Evolutionary conservation across 1,284 basidiomycete genomes (phyloP), one percentile per base, ranked within the genome.

Genomic region (Polyporus tsugae): DNA sequence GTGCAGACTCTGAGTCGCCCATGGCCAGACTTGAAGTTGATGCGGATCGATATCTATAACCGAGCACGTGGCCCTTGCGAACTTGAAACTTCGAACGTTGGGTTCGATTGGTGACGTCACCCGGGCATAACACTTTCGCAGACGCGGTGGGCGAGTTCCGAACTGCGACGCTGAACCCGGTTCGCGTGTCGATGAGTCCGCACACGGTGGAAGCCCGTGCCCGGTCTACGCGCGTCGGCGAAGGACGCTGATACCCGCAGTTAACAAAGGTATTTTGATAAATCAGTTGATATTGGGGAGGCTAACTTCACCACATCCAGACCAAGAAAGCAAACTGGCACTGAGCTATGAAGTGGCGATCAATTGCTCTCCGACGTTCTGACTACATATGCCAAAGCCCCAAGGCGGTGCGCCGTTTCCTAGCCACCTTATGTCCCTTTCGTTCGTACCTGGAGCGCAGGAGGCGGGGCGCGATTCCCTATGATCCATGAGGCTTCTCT

Each of bases 31-130:
- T 33, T 33, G 52, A 7, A 15, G 15, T 33, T 33, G 52, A 7
- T 6, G 5, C 52, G 41, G 70, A 68, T 72, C 70, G 65, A 64
- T 70, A 70, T 70, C 70, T 63, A 13, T 63, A 13, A 22, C 19
- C 42, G 36, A 42, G 46, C 17, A 41, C 70, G 70, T 72, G 70
- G 17, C 52, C 22, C 6, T 22, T 19, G 5, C 62, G 62, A 63
- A 60, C 29, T 33, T 39, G 39, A 13, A 39, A 10, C 39, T n/a
- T n/a, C n/a, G 39, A 39, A 13, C 2, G 46, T 49, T 22, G 46
- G 22, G 46, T 25, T 25, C 39, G 4, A 39, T 39, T 29, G 17
- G 52, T 55, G 52, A 55, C 33, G 29, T 29, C 52, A 55, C 52
- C 52, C 17, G 29, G 9, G 4, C 39, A 13, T 39, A 39, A 29